Base-by-base conservation (phyloP, 345 rosid species). In the Aegle marmelos region DNA sequence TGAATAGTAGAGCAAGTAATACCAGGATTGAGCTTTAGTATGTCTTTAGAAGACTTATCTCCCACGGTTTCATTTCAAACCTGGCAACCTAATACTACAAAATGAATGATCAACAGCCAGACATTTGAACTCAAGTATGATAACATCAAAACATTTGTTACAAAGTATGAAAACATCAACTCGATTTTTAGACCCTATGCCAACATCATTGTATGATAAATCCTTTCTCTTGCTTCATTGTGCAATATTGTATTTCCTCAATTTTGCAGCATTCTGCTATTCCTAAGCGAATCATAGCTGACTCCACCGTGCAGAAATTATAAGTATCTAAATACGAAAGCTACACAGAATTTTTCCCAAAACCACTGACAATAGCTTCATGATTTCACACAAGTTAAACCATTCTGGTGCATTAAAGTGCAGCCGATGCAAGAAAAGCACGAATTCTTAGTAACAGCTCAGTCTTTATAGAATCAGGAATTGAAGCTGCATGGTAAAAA, bases 381-480 rank as follows among this genome's bases (percentile, higher is more conserved):
- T 25, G 21, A 73, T 75, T 77, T 68, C 61, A 59, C 50, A 41
- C 37, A 11, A 21, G 2, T 28, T 34, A 53, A 34, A 64, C 34
- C 27, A 27, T 14, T 69, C 57, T 41, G 73, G 71, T 3, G n/a
- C 36, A 70, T 85, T 78, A 89, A 72, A 81, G 85, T 74, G 87
- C 80, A 31, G 86, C 70, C 11, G 89, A 87, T 31, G 79, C 69
- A 48, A 87, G 88, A 73, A 87, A 87, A 9, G 85, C 41, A 17
- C 70, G 87, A 60, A 89, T 85, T 80, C 88, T 87, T 81, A 85
- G 90, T 84, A 89, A 78, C 30, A 89, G 81, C 73, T 89, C 92
- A 3, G 90, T 89, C 78, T 89, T 87, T 62, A 89, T 39, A 8
- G 89, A 74, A 74, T 86, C 90, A 3, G 92, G 92, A 53, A 89